Base-by-base conservation (phyloP, 1,139 yeast genomes). In the Candida pseudoviswanathii region DNA sequence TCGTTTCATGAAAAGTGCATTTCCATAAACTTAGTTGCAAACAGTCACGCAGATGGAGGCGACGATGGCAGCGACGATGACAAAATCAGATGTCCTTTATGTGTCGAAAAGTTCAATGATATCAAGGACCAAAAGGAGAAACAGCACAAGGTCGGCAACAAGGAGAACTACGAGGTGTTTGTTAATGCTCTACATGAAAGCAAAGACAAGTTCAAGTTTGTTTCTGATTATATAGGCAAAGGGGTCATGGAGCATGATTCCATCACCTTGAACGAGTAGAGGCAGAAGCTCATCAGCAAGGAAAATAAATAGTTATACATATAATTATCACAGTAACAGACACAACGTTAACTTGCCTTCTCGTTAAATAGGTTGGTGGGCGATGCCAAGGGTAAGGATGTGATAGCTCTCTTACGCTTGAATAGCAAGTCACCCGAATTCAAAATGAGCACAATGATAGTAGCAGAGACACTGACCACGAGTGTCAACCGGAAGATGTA, bases 1-100 rank as follows among this genome's bases (percentile, higher is more conserved):
- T 84, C 96, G 3, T 91, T 82, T 62, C 99, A 94, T 63, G 90
- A 87, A 57, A 75, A 89, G 46, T 95, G 99, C 61, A 67, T 94
- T 24, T 76, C 78, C 46, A 85, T 84, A 44, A 67, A 64, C 51
- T 57, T 65, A 31, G 61, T 71, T 48, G 60, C 66, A 7, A 27
- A 25, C 11, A 25, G 31, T 25, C 29, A 37, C 11, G 22, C 11
- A 7, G 22, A 25, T 9, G 29, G 21, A 9, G 40, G 25, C 16
- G 30, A 27, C 9, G 30, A 49, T 16, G 52, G 51, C 7, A 59
- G 60, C 25, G 59, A 60, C 31, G 60, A 56, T 2, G 44, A 59
- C 58, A 57, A 5, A 45, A 58, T 4, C 54, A 62, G 70, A 49
- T 91, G 98, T 64, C 96, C 97, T 0, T 70, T 78, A 40, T 91